Evolutionary conservation across 192 early-diverging fungal species (phyloP), one percentile per base, ranked within the genome.

Genomic region (Rhizophagus clarus): DNA sequence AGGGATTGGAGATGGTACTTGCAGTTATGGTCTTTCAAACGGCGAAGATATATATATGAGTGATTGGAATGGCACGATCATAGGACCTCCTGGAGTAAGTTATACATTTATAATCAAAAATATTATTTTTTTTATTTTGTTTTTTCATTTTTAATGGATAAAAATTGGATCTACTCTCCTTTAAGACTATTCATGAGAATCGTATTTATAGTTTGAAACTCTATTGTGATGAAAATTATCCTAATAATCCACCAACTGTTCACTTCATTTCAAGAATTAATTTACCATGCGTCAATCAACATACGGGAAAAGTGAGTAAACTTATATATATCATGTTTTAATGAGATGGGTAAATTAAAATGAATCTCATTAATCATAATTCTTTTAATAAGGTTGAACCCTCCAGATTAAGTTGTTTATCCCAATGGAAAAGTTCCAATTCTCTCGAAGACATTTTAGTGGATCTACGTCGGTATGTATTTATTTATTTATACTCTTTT

Each of bases 1-100:
- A 88, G 95, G 95, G 61, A 90, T 94, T 82, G 96, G 97, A 71
- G 97, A 98, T 85, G 97, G 96, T 11, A 92, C 93, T 47, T 95
- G 93, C 87, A 95, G 92, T 83, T 99, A 98, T 84, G 98, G 98
- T 37, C 88, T 99, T 56, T 88, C 89, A 34, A 91, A 97, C 79
- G 85, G 87, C 20, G 96, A 97, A 73, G 93, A 96, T 84, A 82
- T 91, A 3, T 82, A 90, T 78, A 91, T 98, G 94, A 88, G 89
- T 49, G 84, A 92, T 77, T 99, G 98, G 98, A 93, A 96, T 77
- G 98, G 94, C 11, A 97, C 97, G 63, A 98, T 98, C 79, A 91
- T 99, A 70, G 97, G 97, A 12, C 89, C 96, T 71, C 86, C 86
- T 60, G 88, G 94, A 84, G 95, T 95, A 87, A 83, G 87, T 61